Evolutionary conservation across 306 rosid genomes (phyloP), one percentile per base, ranked within the genome.

Genomic region (Purshia tridentata): DNA sequence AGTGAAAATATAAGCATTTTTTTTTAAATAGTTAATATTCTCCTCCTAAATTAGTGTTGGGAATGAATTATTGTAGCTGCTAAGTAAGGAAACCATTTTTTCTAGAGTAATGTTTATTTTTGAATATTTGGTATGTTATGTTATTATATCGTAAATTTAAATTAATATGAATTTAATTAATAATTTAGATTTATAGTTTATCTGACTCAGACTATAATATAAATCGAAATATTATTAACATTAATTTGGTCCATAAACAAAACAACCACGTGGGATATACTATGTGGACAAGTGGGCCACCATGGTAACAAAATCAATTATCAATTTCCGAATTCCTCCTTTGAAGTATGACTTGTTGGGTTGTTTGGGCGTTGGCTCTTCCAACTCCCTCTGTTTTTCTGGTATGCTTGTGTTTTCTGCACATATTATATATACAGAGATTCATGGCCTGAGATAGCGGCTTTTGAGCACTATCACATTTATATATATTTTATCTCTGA

Each of bases 391-490:
- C 19, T 13, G 6, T 16, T 22, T 50, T 35, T 23, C 23, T 14
- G 52, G 10, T 41, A 57, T 1, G 12, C 29, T 6, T 29, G 20
- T 47, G 19, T 65, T 67, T 45, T 48, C 0, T 49, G 1, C 39
- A n/a, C 15, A 39, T 70, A 70, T 54, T 12, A n/a, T 54, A 54
- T 41, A 8, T 41, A 9, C 65, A 54, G 20, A 23, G 64, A 10
- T 70, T 70, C 74, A 20, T 54, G 42, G 51, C 53, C 64, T 70
- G 65, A 70, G 40, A 39, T 39, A 52, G 44, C 49, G 60, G 60
- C 72, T 51, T 68, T 50, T 61, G 4, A 61, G 14, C 50, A 23
- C 50, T 42, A 63, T 16, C 37, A 41, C 68, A 63, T 63, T 9
- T 15, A n/a, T 18, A n/a, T 18, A 63, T 63, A 63, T 42, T 57